phyloP scores from a whole-genome alignment of 2,329 filamentous ascomycete species.

The Trichoderma sp. region DNA sequence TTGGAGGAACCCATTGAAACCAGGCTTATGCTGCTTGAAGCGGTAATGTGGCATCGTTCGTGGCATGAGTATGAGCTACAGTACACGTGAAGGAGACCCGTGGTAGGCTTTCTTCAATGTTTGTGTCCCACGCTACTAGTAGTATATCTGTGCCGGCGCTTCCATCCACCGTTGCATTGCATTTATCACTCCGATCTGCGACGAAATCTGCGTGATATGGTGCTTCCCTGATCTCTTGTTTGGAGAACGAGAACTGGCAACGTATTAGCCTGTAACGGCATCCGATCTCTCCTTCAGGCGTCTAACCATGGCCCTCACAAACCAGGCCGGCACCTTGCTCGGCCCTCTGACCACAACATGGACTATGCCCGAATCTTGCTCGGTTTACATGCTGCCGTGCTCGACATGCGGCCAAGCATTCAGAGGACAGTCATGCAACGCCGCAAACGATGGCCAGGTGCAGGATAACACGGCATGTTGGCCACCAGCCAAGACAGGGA shows the following conservation, averaged over 20 bases:
- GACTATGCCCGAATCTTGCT: conserved; percentile 24
- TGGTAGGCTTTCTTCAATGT: neutral
- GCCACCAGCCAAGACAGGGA: conserved; percentile 25
- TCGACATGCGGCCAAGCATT: conserved; percentile 26
- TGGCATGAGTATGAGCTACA: neutral
- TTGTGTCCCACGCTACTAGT: neutral
- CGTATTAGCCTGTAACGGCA: neutral
- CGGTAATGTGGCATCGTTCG: neutral
- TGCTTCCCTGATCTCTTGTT: neutral
- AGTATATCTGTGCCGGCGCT: neutral
- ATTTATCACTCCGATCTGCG: neutral
- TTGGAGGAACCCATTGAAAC: neutral
- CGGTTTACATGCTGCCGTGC: conserved; percentile 23
- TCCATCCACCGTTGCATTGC: conserved; percentile 5
- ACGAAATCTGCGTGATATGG: neutral
- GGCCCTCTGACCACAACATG: conserved; percentile 29
- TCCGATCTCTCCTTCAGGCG: neutral
- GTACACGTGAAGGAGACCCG: neutral
- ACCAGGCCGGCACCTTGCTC: conserved; percentile 21
- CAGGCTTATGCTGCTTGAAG: neutral
- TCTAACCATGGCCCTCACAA: conserved; percentile 23
- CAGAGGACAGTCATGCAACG: conserved; percentile 27
- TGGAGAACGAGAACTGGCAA: neutral
- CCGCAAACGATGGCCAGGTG: conserved; percentile 9
- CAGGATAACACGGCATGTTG: conserved; percentile 32